Conservation (phyloP, 1,284 basidiomycete species). For the Trametes hirsuta region DNA sequence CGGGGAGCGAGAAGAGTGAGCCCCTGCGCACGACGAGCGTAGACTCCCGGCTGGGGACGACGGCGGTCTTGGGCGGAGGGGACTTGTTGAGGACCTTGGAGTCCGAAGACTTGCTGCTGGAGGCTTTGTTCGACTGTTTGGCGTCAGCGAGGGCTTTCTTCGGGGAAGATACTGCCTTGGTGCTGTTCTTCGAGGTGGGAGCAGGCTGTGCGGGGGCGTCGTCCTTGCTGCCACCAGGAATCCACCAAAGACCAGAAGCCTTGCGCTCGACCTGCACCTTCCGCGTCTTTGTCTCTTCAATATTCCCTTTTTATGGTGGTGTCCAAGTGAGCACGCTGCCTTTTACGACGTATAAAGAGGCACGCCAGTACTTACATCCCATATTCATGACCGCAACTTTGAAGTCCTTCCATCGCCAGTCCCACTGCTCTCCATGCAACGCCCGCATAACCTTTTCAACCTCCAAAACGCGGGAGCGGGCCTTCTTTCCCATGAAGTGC, state of each 20-base stretch:
- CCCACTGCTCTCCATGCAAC: slow-evolving; percentile 68
- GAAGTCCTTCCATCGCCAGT: slow-evolving; percentile 78
- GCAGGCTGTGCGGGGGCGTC: slow-evolving; percentile 3
- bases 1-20: slow-evolving; percentile 22
- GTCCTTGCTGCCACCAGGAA: slow-evolving; percentile 46
- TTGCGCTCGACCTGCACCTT: slow-evolving; percentile 57
- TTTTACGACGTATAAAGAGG: neutral
- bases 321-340: neutral
- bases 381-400: slow-evolving; percentile 70
- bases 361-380: slow-evolving; percentile 58
- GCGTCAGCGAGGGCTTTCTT: slow-evolving; percentile 20
- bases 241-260: slow-evolving; percentile 56
- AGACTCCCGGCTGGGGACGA: neutral
- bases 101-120: neutral
- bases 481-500: slow-evolving; percentile 66
- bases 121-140: slow-evolving; percentile 5
- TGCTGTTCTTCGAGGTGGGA: neutral
- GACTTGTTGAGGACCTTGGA: slow-evolving; percentile 5
- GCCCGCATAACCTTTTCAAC: slow-evolving; percentile 67
- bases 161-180: neutral
- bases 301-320: slow-evolving; percentile 49
- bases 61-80: slow-evolving; percentile 4
- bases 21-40: slow-evolving; percentile 5
- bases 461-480: slow-evolving; percentile 62
- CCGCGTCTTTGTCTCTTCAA: slow-evolving; percentile 55